phyloP scores from a whole-genome alignment of 306 rosid species.

The Fagus sylvatica region DNA sequence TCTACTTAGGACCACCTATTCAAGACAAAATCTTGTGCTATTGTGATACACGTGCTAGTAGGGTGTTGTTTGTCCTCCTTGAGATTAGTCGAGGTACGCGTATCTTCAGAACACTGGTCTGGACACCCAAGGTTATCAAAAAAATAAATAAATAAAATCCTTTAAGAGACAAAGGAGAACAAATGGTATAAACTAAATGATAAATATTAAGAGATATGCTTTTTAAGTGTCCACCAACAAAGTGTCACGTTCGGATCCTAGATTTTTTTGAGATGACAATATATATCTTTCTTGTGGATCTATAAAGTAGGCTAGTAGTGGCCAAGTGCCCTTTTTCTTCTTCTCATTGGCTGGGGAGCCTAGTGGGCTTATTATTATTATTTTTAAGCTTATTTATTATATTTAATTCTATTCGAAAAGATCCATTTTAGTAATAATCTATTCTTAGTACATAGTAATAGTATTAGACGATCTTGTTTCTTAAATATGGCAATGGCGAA shows the following conservation, averaged over 20 bases:
- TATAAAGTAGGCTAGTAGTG: conserved; percentile 41
- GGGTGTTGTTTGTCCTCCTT: too few relatives aligned
- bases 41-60: too few relatives aligned
- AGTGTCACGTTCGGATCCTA: conserved; percentile 25
- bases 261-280: conserved; percentile 24
- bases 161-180: background rate
- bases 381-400: too few relatives aligned
- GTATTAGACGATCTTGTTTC: background rate
- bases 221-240: conserved; percentile 1
- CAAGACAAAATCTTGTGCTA: too few relatives aligned
- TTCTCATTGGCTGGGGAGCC: background rate
- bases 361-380: background rate
- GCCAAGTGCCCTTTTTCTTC: conserved; percentile 25
- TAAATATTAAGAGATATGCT: conserved; percentile 4
- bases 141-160: background rate
- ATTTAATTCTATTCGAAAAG: background rate
- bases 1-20: too few relatives aligned
- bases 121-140: too few relatives aligned
- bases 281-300: conserved; percentile 58
- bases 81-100: too few relatives aligned
- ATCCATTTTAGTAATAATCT: background rate
- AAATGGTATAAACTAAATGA: background rate
- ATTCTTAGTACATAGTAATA: too few relatives aligned
- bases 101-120: too few relatives aligned
- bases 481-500: too few relatives aligned